Evolutionary conservation across 2,329 filamentous ascomycete genomes (phyloP).

Genomic region (Fusarium subtropicale): DNA sequence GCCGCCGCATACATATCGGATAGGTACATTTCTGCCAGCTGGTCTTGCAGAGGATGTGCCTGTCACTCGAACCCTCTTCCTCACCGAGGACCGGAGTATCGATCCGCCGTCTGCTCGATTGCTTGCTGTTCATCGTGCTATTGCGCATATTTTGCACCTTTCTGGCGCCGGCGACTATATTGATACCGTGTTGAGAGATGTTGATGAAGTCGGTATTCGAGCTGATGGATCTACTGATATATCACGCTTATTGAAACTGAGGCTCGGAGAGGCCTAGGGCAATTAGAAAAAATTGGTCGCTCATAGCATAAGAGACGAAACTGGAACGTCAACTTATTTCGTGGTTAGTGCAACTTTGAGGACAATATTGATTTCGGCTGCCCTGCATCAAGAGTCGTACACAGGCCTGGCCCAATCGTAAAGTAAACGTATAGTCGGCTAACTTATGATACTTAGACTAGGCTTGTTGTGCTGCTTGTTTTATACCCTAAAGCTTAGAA

Average conservation of each 20-base stretch:
- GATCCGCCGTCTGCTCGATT: constrained; percentile 10
- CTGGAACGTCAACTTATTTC: too few species aligned
- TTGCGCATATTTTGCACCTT: constrained; percentile 15
- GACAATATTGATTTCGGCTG: too few species aligned
- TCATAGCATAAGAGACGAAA: too few species aligned
- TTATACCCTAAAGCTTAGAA: too few species aligned
- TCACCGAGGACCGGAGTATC: background rate
- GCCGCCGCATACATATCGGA: background rate
- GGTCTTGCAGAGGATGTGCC: background rate
- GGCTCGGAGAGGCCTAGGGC: background rate
- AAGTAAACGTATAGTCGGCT: too few species aligned
- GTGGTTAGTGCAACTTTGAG: too few species aligned
- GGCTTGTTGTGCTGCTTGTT: too few species aligned
- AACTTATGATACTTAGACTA: too few species aligned
- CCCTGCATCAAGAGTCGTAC: too few species aligned
- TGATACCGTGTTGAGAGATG: constrained; percentile 7
- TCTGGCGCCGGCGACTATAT: constrained; percentile 18
- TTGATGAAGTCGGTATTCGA: constrained; percentile 3
- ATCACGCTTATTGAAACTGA: background rate
- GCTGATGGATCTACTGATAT: constrained; percentile 14
- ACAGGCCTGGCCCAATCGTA: too few species aligned
- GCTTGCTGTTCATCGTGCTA: constrained; percentile 14
- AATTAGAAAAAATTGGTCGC: too few species aligned
- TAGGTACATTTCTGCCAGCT: background rate
- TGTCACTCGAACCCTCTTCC: background rate